Evolutionary conservation across 1,284 basidiomycete genomes (phyloP), one percentile per base, ranked within the genome.

Genomic region (Sanghuangporus weigelae): DNA sequence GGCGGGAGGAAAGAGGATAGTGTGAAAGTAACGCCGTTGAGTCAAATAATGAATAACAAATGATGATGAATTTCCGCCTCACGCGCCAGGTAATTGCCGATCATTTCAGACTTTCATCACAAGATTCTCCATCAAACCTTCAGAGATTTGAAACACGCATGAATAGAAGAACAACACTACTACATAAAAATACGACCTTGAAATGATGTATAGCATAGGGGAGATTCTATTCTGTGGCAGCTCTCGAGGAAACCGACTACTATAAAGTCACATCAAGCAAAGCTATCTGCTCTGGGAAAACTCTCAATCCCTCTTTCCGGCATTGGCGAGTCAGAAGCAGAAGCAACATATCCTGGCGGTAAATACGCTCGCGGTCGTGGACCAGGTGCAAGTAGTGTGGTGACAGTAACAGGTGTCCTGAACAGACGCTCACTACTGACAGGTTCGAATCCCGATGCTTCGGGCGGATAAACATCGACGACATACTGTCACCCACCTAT

Each of bases 391-490:
- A 39, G 21, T 35, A 56, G n/a, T 8, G 55, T 19, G 1, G 55
- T 39, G 14, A 57, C 51, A 16, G 7, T 48, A 16, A 62, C 35
- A 16, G 55, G 42, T 6, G 54, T 31, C 11, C 60, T 53, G 21
- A 51, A 51, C 2, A 63, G 46, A 21, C 48, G 55, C 23, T 58
- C 44, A 12, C 23, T 16, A 48, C 19, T 51, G 19, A 8, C 49
- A 16, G 62, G 36, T 19, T 51, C 57, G 19, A 63, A 63, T 36
- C 62, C 62, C 36, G 46, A 35, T n/a, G 23, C 57, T 21, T 51
- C 42, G 42, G 55, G 55, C 5, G 62, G 62, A 31, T 59, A 38
- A 11, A 59, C n/a, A 26, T 63, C 56, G 48, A 63, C 56, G 23
- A 50, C 44, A 36, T 63, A 58, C 57, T 59, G 48, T 54, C 38